Evolutionary conservation across 805 yeast genomes (phyloP).

Genomic region (Saccharomycopsis lassenensis): DNA sequence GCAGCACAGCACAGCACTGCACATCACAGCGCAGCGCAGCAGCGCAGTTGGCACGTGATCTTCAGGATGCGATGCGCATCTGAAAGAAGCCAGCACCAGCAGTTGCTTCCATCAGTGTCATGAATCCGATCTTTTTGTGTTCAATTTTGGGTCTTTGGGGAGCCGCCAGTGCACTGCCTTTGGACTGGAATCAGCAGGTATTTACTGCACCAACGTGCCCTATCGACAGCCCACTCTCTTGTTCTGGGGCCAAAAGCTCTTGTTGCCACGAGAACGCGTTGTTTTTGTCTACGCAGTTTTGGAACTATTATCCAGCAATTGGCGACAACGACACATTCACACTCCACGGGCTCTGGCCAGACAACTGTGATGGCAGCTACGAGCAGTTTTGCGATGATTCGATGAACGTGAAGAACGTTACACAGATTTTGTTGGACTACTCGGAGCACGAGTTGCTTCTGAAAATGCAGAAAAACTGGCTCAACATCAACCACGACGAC

Average conservation of each 20-base stretch:
- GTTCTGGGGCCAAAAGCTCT: background rate
- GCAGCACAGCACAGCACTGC: too few species aligned
- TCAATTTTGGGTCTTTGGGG: too few species aligned
- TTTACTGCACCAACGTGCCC: conserved; percentile 2
- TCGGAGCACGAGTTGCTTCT: conserved; percentile 24
- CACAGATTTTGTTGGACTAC: conserved; percentile 9
- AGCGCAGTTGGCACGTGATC: too few species aligned
- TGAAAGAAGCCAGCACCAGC: too few species aligned
- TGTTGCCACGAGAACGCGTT: conserved; percentile 17
- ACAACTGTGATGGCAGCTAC: conserved; percentile 73
- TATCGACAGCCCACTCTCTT: conserved; percentile 1
- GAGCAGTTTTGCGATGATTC: conserved; percentile 61
- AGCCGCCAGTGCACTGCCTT: too few species aligned
- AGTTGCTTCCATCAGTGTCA: too few species aligned
- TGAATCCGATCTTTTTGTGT: too few species aligned
- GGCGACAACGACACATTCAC: conserved; percentile 69
- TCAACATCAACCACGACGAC: conserved; percentile 58
- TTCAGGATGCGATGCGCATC: too few species aligned
- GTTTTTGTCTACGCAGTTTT: conserved; percentile 76
- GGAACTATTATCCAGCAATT: conserved; percentile 75
- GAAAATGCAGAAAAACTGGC: conserved; percentile 58
- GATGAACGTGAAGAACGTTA: conserved; percentile 17
- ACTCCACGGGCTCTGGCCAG: conserved; percentile 85
- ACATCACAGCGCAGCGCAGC: too few species aligned
- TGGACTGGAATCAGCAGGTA: too few species aligned